Conservation (phyloP, 352 stramenopile species). For the Phytophthora hybrid region DNA sequence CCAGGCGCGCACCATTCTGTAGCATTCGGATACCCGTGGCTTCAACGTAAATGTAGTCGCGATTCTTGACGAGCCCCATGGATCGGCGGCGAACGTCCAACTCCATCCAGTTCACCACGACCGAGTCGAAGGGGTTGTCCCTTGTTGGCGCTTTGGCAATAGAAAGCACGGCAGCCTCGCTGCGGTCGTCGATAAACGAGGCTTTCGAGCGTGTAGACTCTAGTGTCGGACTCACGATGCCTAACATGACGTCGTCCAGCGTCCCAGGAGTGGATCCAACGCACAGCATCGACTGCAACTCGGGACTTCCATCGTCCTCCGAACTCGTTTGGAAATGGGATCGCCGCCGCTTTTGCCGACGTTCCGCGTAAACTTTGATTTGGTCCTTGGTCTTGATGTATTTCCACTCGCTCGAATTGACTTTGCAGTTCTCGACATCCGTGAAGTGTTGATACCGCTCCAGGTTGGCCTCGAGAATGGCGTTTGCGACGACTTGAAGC, state of each 20-base stretch:
- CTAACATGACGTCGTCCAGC: conserved; percentile 56
- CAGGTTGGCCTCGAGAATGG: conserved; percentile 40
- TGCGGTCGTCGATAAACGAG: conserved; percentile 46
- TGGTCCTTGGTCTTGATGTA: conserved; percentile 39
- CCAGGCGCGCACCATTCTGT: conserved; percentile 33
- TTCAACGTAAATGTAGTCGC: conserved; percentile 74
- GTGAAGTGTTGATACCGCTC: conserved; percentile 37
- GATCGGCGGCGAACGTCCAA: conserved; percentile 40
- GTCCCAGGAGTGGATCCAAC: conserved; percentile 38
- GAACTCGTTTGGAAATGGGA: conserved; percentile 2
- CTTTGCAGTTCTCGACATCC: conserved; percentile 26
- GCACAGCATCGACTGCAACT: conserved; percentile 41
- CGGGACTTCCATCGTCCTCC: background rate
- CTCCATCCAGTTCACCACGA: conserved; percentile 52
- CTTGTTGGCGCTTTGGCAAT: conserved; percentile 48
- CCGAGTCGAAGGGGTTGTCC: conserved; percentile 55
- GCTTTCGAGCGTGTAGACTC: conserved; percentile 41
- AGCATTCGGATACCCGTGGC: conserved; percentile 36
- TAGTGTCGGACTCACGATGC: conserved; percentile 42
- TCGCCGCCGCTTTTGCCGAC: conserved; percentile 21
- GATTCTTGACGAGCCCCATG: conserved; percentile 46
- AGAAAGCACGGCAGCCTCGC: conserved; percentile 51
- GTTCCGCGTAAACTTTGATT: conserved; percentile 33
- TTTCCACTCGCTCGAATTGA: conserved; percentile 40
- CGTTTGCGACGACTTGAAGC: conserved; percentile 33